These are phyloP conservation scores for Quercus rubra DNA, from an alignment of 306 rosid species.

Conservation along the genomic window DNA sequence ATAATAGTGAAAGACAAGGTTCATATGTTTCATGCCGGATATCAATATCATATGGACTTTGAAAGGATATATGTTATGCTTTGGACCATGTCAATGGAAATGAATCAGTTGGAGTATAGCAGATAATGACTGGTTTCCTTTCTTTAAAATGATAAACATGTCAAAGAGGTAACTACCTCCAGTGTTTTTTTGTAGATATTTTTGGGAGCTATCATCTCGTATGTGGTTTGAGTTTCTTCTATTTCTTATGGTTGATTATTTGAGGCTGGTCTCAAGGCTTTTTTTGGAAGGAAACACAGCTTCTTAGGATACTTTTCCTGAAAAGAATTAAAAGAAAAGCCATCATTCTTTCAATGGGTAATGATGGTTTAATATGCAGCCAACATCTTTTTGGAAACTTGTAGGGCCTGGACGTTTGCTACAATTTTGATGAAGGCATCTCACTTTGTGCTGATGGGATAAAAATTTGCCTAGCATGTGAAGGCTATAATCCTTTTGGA, in stretches of 20 bases:
- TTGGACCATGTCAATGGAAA: constrained; percentile 36
- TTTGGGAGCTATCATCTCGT: too few species aligned
- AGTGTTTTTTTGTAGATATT: background rate
- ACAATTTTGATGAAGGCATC: too few species aligned
- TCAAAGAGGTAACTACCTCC: background rate
- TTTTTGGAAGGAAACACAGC: background rate
- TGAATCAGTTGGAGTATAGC: constrained; percentile 20
- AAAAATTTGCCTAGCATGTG: too few species aligned
- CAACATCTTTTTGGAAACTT: background rate
- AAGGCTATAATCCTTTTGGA: too few species aligned
- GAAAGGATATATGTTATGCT: constrained; percentile 32
- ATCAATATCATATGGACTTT: constrained; percentile 39
- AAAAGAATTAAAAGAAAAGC: background rate
- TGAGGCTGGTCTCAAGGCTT: background rate
- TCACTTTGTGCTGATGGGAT: too few species aligned
- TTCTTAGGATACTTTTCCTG: background rate
- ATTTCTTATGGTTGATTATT: background rate
- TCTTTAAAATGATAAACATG: background rate
- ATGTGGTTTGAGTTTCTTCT: background rate
- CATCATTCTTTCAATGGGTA: background rate
- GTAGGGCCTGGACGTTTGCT: background rate
- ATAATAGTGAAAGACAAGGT: constrained; percentile 45
- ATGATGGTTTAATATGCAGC: background rate
- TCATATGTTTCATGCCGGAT: constrained; percentile 61
- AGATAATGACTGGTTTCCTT: background rate